These are phyloP conservation scores for Guillardia theta DNA, from an alignment of 78 protist genomes.

Conservation along the genomic window DNA sequence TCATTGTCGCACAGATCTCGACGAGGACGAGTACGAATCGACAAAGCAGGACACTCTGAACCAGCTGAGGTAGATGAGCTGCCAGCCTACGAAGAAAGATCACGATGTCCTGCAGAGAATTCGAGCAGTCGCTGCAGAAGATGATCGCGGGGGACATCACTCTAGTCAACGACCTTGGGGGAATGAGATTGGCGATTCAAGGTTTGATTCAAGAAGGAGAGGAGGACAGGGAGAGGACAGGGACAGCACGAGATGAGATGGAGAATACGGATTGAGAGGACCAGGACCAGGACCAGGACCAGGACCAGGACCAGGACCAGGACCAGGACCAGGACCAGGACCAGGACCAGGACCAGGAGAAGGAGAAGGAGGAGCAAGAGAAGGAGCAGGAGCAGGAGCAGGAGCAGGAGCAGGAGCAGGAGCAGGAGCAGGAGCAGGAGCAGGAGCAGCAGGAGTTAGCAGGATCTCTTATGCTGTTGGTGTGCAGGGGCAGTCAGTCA, in stretches of 20 bases:
- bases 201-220: not conserved
- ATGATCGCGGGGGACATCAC: constrained; percentile 18
- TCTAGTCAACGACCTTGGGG: not conserved
- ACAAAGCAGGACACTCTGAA: not conserved
- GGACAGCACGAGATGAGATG: not conserved
- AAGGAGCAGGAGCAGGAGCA: not conserved
- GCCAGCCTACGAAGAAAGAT: too few species aligned
- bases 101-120: not conserved
- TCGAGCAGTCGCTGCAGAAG: constrained; percentile 17
- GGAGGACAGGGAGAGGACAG: not conserved
- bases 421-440: not conserved
- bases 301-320: not conserved
- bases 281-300: not conserved
- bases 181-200: not conserved
- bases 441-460: too few species aligned
- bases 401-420: not conserved
- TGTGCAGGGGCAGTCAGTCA: constrained; percentile 31
- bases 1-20: too few species aligned
- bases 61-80: not conserved
- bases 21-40: constrained; percentile 9
- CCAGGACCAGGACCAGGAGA: not conserved
- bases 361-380: not conserved
- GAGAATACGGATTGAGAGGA: not conserved
- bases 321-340: not conserved
- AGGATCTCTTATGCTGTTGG: too few species aligned